Evolutionary conservation across 2,329 filamentous ascomycete genomes (phyloP), one percentile per base, ranked within the genome.

Genomic region (Macrophomina tecta): DNA sequence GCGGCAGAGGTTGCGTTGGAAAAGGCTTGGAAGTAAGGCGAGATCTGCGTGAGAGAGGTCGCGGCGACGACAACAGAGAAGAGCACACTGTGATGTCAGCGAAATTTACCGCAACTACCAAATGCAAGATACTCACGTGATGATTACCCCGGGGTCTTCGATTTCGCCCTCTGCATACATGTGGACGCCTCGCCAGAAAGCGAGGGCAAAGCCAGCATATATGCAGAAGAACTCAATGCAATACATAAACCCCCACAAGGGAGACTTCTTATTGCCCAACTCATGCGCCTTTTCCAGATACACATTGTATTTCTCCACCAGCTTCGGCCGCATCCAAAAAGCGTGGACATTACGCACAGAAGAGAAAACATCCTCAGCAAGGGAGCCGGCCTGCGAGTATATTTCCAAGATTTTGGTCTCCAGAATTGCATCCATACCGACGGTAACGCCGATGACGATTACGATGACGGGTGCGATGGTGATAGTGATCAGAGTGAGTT

Each of bases 291-390:
- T 73, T 32, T 73, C 69, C 3, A 85, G 74, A 48, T 77, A 76
- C 11, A 73, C 73, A 60, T 84, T 79, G 68, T 84, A 85, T 68
- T 76, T 80, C 16, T 71, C 69, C 2, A 78, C 75, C 46, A 85
- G 73, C 60, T 82, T 78, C 4, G 77, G 73, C 42, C 78, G 76
- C 7, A 79, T 76, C 34, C 80, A 79, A 67, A 83, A 83, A 0
- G 82, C 82, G 56, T 80, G 78, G 8, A 86, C 81, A 0, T 82
- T 86, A 2, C 81, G 78, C 67, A 86, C 82, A 0, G 82, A 83
- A 7, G 78, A 79, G 46, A 86, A 77, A 0, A 83, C 81, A 67
- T 86, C 84, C 72, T 86, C 82, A 1, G 84, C 83, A 3, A 86
- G 73, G 6, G 78, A 75, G 1, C 78, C 81, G 4, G 81, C 83